A percentile compares a stretch with the other conserved stretches of the same genome.
Conservation (phyloP, 1,139 yeast genomes). For the Geotrichum australiense region DNA sequence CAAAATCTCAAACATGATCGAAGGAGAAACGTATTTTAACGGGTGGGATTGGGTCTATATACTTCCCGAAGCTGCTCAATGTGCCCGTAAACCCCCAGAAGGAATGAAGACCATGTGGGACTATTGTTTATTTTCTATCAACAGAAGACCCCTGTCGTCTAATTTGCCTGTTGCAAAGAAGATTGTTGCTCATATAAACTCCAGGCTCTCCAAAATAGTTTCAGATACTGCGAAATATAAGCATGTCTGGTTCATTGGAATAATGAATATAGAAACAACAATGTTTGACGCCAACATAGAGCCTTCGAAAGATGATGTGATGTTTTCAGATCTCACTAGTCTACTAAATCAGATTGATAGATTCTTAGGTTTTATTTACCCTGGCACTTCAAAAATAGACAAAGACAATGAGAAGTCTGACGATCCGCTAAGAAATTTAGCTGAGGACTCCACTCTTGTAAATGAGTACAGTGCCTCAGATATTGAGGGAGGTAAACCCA, state of each 20-base stretch:
- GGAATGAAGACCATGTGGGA: conserved; percentile 24
- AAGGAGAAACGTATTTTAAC: conserved; percentile 13
- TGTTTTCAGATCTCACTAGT: conserved; percentile 27
- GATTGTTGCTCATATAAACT: conserved; percentile 4
- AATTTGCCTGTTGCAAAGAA: conserved; percentile 6
- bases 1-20: neutral
- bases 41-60: conserved; percentile 35
- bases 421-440: too few species aligned
- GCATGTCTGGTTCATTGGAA: conserved; percentile 27
- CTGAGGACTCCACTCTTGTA: too few species aligned
- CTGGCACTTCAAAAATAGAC: too few species aligned
- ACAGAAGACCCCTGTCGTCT: conserved; percentile 7
- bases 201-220: conserved; percentile 6
- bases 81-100: conserved; percentile 30
- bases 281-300: conserved; percentile 40
- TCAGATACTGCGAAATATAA: conserved; percentile 1
- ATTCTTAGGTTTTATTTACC: conserved; percentile 15
- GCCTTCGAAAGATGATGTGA: conserved; percentile 41
- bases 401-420: too few species aligned
- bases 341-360: conserved; percentile 20
- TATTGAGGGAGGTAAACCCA: too few species aligned
- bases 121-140: conserved; percentile 22
- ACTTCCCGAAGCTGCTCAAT: conserved; percentile 18
- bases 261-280: conserved; percentile 30
- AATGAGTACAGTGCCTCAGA: too few species aligned